phyloP scores from a whole-genome alignment of 768 basidiomycete genomes.

The Psilocybe cyanescens region DNA sequence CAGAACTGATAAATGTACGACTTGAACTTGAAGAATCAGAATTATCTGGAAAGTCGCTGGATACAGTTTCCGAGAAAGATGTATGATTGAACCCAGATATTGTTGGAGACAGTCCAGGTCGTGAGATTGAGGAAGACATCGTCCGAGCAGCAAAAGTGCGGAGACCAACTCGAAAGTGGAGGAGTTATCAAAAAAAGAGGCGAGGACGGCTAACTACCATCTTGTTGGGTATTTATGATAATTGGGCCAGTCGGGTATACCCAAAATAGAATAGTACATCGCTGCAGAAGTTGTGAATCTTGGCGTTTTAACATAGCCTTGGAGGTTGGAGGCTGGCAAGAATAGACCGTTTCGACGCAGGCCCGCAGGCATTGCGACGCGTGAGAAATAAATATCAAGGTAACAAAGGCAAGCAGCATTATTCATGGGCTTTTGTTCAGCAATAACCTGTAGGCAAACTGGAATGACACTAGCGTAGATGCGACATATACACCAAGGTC shows the following conservation, averaged over 20 bases:
- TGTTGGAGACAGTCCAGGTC: not conserved
- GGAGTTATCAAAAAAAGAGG: not conserved
- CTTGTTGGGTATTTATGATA: conserved; percentile 1
- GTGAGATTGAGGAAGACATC: conserved; percentile 1
- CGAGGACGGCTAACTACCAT: not conserved
- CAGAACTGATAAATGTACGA: not conserved
- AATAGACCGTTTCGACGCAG: not conserved
- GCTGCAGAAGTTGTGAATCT: conserved; percentile 2
- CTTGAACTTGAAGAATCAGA: not conserved
- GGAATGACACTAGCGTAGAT: too few species aligned
- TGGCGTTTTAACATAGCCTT: conserved; percentile 10
- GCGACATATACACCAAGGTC: too few species aligned
- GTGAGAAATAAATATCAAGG: not conserved
- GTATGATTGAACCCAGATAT: not conserved
- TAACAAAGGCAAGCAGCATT: not conserved
- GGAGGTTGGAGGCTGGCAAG: not conserved
- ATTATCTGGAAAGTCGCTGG: not conserved
- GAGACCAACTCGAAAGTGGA: not conserved
- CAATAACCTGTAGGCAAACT: too few species aligned
- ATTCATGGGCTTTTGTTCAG: not conserved
- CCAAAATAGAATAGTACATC: not conserved
- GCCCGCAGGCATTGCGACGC: not conserved
- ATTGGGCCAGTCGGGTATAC: not conserved
- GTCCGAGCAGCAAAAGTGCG: not conserved
- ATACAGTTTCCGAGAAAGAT: too few species aligned